phyloP scores from a whole-genome alignment of 169 alveolate species.

The Perkinsus chesapeaki region DNA sequence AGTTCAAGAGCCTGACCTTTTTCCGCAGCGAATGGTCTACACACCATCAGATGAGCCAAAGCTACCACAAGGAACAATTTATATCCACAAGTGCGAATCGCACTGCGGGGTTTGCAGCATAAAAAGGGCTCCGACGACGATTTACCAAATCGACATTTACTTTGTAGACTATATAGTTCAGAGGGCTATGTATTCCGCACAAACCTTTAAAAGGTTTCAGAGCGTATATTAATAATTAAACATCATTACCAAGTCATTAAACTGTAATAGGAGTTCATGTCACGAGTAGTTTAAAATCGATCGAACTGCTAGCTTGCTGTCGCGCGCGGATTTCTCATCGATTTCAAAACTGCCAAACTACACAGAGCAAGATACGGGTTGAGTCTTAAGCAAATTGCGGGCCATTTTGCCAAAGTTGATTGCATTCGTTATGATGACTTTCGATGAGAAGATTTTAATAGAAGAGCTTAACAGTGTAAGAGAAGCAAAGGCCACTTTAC shows the following conservation, averaged over 20 bases:
- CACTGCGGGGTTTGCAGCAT: too few relatives aligned
- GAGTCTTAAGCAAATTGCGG: background rate
- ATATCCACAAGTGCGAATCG: too few relatives aligned
- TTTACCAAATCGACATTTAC: too few relatives aligned
- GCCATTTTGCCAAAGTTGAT: background rate
- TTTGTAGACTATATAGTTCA: too few relatives aligned
- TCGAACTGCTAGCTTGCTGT: background rate
- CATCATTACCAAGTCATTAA: background rate
- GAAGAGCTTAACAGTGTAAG: background rate
- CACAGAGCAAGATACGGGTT: background rate
- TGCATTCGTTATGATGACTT: background rate
- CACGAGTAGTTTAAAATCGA: background rate
- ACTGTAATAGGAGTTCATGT: background rate
- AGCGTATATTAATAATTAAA: background rate
- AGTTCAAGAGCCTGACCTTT: too few relatives aligned
- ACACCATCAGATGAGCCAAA: too few relatives aligned
- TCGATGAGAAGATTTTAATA: background rate
- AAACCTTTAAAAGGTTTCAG: background rate
- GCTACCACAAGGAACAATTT: too few relatives aligned
- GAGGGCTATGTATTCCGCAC: background rate
- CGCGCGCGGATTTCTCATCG: background rate
- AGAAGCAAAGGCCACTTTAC: background rate
- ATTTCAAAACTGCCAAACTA: background rate
- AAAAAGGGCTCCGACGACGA: too few relatives aligned
- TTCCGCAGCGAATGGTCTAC: too few relatives aligned